Conservation (phyloP, 2,329 filamentous ascomycete genomes). For the Colletotrichum truncatum region DNA sequence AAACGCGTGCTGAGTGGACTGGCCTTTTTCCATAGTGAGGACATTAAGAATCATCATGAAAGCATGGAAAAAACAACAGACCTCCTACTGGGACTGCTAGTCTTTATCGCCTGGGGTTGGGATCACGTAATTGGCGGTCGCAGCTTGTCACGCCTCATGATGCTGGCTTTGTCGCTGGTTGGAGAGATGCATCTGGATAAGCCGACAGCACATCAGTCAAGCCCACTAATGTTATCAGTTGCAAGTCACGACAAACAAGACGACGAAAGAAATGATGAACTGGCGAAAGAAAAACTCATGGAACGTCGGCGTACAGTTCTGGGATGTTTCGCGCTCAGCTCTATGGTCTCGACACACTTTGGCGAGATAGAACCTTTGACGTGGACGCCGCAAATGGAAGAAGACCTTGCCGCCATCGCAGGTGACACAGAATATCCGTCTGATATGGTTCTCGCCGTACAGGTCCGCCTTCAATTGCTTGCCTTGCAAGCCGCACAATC, state of each 20-base stretch:
- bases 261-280: accelerated
- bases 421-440: background rate
- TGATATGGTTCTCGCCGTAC: background rate
- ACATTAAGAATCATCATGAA: background rate
- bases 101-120: conserved; percentile 30
- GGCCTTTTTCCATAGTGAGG: background rate
- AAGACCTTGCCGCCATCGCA: background rate
- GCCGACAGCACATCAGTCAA: accelerated
- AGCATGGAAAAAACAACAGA: conserved; percentile 57
- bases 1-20: conserved; percentile 37
- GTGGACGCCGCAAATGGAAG: background rate
- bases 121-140: background rate
- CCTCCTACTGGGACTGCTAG: conserved; percentile 59
- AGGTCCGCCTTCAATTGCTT: background rate
- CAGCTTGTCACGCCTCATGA: background rate
- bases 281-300: background rate
- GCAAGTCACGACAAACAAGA: background rate
- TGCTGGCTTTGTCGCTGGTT: background rate
- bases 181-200: background rate
- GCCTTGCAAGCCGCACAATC: background rate
- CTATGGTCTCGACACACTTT: background rate
- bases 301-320: background rate
- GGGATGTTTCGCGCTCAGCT: background rate
- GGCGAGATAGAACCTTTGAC: background rate
- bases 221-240: background rate